Evolutionary conservation across 108 stramenopile genomes (phyloP), one percentile per base, ranked within the genome.

Genomic region (Stephanodiscus minutulus): DNA sequence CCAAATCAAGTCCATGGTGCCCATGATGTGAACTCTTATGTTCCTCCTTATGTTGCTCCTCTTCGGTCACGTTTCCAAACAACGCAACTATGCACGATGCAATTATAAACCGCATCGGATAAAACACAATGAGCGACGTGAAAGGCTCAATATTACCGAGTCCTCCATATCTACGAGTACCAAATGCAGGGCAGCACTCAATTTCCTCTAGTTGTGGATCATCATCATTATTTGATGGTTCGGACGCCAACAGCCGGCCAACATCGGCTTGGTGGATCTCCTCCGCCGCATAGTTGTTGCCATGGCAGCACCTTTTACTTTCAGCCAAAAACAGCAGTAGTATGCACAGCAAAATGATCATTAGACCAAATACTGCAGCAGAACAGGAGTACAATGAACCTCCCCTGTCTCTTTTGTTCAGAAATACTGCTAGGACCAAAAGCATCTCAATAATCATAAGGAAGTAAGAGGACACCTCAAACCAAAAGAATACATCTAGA

Each of bases 81-180:
- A 82, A 15, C 46, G 53, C 69, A 35, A 63, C 39, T 37, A 69
- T 44, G 22, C 37, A 56, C 44, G 52, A 36, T 11, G 86, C 87
- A 24, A 84, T 22, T 0, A 64, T 29, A 55, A 83, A 90, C 18
- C 94, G 89, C 17, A 92, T 58, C 13, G 92, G 63, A 12, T 86
- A 77, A 39, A 92, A 67, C 13, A 66, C 86, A 58, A 95, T 86
- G 7, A 95, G 52, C n/a, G 78, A 66, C 7, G 88, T 90, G 24
- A 65, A 92, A 3, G 91, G 91, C 65, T 95, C 94, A 58, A 95
- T 88, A 10, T 35, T 67, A 18, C 94, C 94, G 31, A 91, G 64
- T 10, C 94, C 93, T 58, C 89, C 87, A 66, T 82, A 88, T 7
- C 64, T 66, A 11, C 93, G 63, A 2, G 5, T 55, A 5, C 93